Conservation (phyloP, 352 stramenopile genomes). For the Phytophthora aleatoria region DNA sequence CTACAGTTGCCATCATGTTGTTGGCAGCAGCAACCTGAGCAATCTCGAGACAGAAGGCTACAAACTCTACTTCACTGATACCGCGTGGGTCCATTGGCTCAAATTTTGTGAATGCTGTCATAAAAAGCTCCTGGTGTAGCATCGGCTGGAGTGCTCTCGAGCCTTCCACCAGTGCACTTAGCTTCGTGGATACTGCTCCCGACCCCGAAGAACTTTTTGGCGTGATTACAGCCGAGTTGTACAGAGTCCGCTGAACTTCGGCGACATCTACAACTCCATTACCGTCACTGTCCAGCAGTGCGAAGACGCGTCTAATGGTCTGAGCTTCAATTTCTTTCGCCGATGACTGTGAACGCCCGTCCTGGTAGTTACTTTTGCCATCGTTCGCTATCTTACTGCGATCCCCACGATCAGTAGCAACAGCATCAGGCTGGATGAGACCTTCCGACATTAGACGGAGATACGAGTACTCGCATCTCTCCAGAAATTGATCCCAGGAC, state of each 20-base stretch:
- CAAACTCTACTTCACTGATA: slow-evolving; percentile 75
- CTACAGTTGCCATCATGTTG: slow-evolving; percentile 18
- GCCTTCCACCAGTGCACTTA: slow-evolving; percentile 41
- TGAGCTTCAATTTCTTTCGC: slow-evolving; percentile 45
- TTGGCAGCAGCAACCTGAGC: slow-evolving; percentile 41
- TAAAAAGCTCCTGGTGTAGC: slow-evolving; percentile 61
- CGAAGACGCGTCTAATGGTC: slow-evolving; percentile 61
- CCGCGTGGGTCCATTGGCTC: slow-evolving; percentile 60
- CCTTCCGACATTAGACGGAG: slow-evolving; percentile 48
- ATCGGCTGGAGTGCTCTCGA: slow-evolving; percentile 65
- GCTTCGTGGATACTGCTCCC: slow-evolving; percentile 13
- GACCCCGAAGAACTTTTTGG: slow-evolving; percentile 4
- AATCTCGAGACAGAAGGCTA: slow-evolving; percentile 76
- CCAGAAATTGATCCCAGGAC: slow-evolving; percentile 58
- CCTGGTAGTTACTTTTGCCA: neutral
- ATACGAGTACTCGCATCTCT: slow-evolving; percentile 55
- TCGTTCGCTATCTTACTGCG: neutral
- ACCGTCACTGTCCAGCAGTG: slow-evolving; percentile 55
- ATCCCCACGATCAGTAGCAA: slow-evolving; percentile 1
- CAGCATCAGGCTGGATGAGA: slow-evolving; percentile 21
- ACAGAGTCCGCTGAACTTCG: slow-evolving; percentile 56
- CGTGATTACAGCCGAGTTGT: slow-evolving; percentile 26
- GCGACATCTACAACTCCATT: slow-evolving; percentile 69
- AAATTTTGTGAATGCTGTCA: slow-evolving; percentile 65
- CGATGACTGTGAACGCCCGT: slow-evolving; percentile 7